phyloP scores from a whole-genome alignment of 148 eudicot species.

The Cornus florida region DNA sequence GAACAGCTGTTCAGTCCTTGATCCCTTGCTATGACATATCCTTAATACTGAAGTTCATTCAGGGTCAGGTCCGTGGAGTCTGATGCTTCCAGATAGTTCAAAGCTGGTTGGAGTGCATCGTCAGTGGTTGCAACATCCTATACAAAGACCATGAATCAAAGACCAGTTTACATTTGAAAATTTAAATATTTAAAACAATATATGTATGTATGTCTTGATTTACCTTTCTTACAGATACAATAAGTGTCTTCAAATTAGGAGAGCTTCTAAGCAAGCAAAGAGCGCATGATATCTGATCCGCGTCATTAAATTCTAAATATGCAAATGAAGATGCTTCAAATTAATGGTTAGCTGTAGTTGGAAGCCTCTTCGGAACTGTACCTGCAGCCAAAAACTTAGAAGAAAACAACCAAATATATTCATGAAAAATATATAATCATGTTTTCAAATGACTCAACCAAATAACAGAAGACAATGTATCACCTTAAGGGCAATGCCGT shows the following conservation, averaged over 20 bases:
- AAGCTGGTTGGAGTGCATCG: too few species aligned
- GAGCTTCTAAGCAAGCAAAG: slow-evolving; percentile 10
- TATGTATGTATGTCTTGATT: background rate
- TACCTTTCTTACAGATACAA: too few species aligned
- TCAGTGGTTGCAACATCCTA: background rate
- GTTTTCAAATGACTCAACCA: too few species aligned
- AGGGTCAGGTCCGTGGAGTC: background rate
- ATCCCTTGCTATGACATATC: background rate
- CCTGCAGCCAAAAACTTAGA: slow-evolving; percentile 9
- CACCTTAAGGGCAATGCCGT: too few species aligned
- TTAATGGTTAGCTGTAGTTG: background rate
- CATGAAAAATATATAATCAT: too few species aligned
- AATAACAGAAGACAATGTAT: too few species aligned
- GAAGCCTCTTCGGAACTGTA: background rate
- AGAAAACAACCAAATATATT: background rate
- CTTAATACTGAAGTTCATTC: background rate
- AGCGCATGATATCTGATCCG: background rate
- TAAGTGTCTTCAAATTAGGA: background rate
- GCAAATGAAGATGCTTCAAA: background rate
- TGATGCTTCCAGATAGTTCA: background rate
- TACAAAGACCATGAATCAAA: too few species aligned
- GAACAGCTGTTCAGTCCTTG: background rate
- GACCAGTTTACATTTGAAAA: too few species aligned
- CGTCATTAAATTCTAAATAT: background rate
- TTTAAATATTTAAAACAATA: too few species aligned